phyloP scores from a whole-genome alignment of 148 eudicot genomes.

The Gaultheria prostrata region DNA sequence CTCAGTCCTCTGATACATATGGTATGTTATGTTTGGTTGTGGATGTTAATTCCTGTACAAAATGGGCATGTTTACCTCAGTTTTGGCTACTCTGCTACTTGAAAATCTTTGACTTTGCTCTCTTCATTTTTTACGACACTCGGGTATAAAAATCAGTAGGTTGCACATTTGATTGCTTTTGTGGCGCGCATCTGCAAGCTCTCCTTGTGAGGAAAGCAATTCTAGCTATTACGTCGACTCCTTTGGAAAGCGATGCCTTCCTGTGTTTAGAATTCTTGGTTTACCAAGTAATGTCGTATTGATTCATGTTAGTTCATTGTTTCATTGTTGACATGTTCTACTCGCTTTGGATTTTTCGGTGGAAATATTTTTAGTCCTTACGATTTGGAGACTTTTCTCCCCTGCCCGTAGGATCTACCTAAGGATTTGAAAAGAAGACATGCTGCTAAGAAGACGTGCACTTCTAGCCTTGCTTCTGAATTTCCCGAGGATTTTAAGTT shows the following conservation, averaged over 20 bases:
- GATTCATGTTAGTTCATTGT: slow-evolving; percentile 63
- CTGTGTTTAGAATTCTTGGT: slow-evolving; percentile 87
- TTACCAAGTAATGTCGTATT: slow-evolving; percentile 74
- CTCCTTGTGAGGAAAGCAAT: slow-evolving; percentile 45
- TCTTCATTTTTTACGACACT: neutral
- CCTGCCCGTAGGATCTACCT: slow-evolving; percentile 68
- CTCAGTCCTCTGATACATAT: no score
- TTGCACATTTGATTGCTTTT: slow-evolving; percentile 93
- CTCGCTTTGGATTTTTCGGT: neutral
- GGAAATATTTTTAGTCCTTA: neutral
- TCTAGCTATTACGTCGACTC: slow-evolving; percentile 57
- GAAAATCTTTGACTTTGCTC: neutral
- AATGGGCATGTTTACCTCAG: no score
- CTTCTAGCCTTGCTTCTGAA: slow-evolving; percentile 67
- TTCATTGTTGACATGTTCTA: slow-evolving; percentile 5
- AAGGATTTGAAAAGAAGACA: slow-evolving; percentile 63
- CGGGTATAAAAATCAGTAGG: slow-evolving; percentile 34
- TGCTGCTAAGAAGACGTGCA: slow-evolving; percentile 61
- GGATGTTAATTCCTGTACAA: no score
- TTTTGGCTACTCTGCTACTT: no score
- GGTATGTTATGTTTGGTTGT: no score
- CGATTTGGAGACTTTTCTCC: slow-evolving; percentile 10
- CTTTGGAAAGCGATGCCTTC: slow-evolving; percentile 91
- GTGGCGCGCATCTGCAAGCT: slow-evolving; percentile 81
- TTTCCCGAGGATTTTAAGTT: slow-evolving; percentile 87